Conservation (phyloP, 2,329 filamentous ascomycete species). For the Nemania bipapillata region DNA sequence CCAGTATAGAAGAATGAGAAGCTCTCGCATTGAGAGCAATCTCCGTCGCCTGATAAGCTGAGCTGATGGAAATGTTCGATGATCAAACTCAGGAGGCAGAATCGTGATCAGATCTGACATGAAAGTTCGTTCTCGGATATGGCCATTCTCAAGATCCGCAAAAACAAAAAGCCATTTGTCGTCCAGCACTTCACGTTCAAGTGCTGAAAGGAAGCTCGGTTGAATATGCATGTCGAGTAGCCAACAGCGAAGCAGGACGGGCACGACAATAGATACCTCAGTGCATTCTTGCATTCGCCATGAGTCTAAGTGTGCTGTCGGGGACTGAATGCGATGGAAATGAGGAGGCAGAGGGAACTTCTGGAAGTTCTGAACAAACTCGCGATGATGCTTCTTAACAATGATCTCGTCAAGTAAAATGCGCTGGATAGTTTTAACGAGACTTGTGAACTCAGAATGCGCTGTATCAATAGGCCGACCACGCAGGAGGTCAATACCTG, state of each 20-base stretch:
- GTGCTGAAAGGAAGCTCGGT: not conserved
- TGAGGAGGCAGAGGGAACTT: not conserved
- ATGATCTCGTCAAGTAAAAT: conserved; percentile 3
- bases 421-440: not conserved
- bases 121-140: not conserved
- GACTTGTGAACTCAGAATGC: not conserved
- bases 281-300: not conserved
- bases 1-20: conserved; percentile 1
- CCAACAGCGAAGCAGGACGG: not conserved
- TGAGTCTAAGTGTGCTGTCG: not conserved
- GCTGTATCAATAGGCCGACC: not conserved
- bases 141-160: not conserved
- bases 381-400: not conserved
- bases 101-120: not conserved
- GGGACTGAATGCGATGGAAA: not conserved
- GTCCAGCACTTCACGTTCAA: not conserved
- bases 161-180: conserved; percentile 5
- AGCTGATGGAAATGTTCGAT: not conserved
- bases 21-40: not conserved
- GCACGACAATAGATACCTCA: not conserved
- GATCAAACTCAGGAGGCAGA: not conserved
- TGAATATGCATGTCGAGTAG: not conserved
- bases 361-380: conserved; percentile 2
- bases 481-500: not conserved
- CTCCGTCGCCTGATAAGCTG: not conserved